Evolutionary conservation across 352 stramenopile species (phyloP).

Genomic region (Phytophthora litchii): DNA sequence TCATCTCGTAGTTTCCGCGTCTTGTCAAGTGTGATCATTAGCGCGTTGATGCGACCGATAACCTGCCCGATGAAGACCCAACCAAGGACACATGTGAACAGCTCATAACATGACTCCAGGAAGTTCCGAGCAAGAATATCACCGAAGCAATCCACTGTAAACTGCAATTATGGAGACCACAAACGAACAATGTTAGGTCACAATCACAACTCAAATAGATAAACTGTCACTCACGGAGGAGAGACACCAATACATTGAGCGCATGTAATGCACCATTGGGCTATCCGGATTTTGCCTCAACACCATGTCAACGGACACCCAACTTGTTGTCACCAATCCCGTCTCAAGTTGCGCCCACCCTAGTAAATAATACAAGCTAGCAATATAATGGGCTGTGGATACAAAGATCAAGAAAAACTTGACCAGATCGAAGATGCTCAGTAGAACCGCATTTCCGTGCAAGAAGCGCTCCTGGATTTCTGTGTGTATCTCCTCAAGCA

Average conservation of each 20-base stretch:
- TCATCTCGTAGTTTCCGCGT: conserved; percentile 55
- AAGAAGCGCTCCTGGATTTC: conserved; percentile 63
- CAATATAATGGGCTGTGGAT: conserved; percentile 57
- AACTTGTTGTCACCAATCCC: conserved; percentile 44
- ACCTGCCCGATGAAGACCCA: conserved; percentile 84
- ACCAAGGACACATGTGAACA: conserved; percentile 69
- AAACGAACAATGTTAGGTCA: conserved; percentile 2
- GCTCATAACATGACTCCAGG: conserved; percentile 60
- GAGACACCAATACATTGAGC: conserved; percentile 80
- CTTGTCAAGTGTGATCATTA: conserved; percentile 76
- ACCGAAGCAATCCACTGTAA: conserved; percentile 81
- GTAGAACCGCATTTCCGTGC: conserved; percentile 41
- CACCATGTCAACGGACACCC: conserved; percentile 63
- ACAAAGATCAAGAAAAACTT: conserved; percentile 71
- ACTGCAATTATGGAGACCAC: conserved; percentile 32
- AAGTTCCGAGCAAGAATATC: conserved; percentile 71
- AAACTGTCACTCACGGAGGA: conserved; percentile 50
- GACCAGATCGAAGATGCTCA: conserved; percentile 54
- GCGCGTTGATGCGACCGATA: conserved; percentile 66
- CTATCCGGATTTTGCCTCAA: conserved; percentile 57
- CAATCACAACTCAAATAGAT: neutral
- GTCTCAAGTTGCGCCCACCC: conserved; percentile 46
- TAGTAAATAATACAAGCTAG: conserved; percentile 57
- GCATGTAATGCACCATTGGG: conserved; percentile 66
- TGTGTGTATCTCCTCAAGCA: conserved; percentile 49